Evolutionary conservation across 371 early-diverging fungal species (phyloP), one percentile per base, ranked within the genome.

Genomic region (Apophysomyces sp.): DNA sequence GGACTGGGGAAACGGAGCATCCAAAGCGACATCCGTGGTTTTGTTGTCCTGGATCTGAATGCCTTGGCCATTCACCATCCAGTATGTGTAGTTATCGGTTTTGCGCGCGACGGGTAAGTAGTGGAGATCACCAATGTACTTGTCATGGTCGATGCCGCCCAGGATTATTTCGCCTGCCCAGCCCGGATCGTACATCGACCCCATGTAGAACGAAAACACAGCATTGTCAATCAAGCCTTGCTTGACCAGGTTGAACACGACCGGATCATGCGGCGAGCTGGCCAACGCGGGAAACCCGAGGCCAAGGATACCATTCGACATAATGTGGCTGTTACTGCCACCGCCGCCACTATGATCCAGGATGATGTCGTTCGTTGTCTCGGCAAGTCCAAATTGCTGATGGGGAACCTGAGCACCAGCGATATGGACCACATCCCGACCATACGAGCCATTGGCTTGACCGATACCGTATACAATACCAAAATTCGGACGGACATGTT

Each of bases 381-480:
- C 74, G 2, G 85, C 84, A 12, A 89, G 59, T 0, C 86, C 86
- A 36, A 86, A 74, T 13, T 78, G 79, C 54, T 88, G 86, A 31
- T 82, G 69, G 4, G 62, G 55, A 16, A 85, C 75, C 3, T 57
- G 74, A 32, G 76, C 59, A 4, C 67, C 72, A 0, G 77, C 85
- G 9, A 90, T 61, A 0, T 70, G 72, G 15, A 90, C 71, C 0
- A 65, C 71, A 36, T 88, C 91, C 7, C 72, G 71, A 24, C 71
- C 78, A 16, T 85, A 84, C n/a, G 68, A 67, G 1, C 89, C 91
- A 21, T 75, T 71, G 1, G 86, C 86, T 61, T 72, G 76, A 26
- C 82, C 82, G 37, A 81, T 86, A 12, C 86, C 88, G 57, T 90
- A 90, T 0, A 69, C 71, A n/a, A 89, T 83, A 0, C 69, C 62